Evolutionary conservation across 257 asterid genomes (phyloP).

Genomic region (Plantago ovata): DNA sequence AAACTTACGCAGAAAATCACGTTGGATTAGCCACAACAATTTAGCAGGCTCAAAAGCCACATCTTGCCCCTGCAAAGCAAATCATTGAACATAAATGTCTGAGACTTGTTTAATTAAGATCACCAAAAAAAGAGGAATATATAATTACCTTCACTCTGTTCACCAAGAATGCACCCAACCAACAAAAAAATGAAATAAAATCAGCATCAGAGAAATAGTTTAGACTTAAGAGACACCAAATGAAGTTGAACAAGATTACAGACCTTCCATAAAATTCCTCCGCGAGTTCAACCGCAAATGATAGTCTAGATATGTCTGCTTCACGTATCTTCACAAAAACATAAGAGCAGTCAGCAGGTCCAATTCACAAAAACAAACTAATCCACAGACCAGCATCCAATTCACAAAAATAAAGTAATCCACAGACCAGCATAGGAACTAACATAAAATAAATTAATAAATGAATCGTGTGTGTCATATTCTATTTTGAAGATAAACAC

Average conservation of each 20-base stretch:
- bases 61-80: conserved; percentile 77
- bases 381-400: too few relatives aligned
- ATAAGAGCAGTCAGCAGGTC: too few relatives aligned
- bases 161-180: conserved; percentile 19
- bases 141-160: conserved; percentile 87
- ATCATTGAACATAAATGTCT: conserved; percentile 8
- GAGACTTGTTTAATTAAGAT: not conserved
- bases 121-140: conserved; percentile 1
- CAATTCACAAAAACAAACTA: not conserved
- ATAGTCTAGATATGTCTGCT: conserved; percentile 93
- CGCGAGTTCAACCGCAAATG: conserved; percentile 98
- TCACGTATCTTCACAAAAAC: conserved; percentile 75
- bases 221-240: conserved; percentile 14
- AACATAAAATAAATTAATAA: too few relatives aligned
- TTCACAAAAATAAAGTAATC: conserved; percentile 23
- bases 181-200: conserved; percentile 25
- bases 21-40: conserved; percentile 96
- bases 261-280: conserved; percentile 99
- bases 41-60: conserved; percentile 98
- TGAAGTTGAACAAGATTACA: conserved; percentile 18
- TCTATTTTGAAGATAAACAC: too few relatives aligned
- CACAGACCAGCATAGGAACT: too few relatives aligned
- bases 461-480: too few relatives aligned
- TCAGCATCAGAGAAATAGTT: conserved; percentile 30
- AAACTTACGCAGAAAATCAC: conserved; percentile 91